Evolutionary conservation across 768 basidiomycete species (phyloP), one percentile per base, ranked within the genome.

Genomic region (Lepiota subincarnata): DNA sequence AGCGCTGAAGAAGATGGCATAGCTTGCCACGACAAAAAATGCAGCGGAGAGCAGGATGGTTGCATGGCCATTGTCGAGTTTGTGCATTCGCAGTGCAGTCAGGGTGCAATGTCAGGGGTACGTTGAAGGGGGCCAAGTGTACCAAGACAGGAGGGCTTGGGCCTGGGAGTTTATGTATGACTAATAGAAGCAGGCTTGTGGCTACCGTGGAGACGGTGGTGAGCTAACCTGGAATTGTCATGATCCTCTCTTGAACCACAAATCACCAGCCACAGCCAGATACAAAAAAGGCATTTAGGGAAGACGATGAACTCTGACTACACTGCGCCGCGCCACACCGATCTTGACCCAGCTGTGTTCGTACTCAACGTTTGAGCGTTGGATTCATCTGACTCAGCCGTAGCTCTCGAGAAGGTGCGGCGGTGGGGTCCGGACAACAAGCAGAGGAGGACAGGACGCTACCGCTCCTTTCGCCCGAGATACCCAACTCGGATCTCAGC

Each of bases 1-100:
- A 39, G 83, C 76, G 62, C 83, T 83, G 63, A 88, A 73, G 35
- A 90, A 71, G 40, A 85, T 68, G 20, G 83, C 83, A 68, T 88
- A 84, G 57, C 74, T 76, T 38, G 79, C 81, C 42, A 84, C 16
- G 14, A 73, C 54, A 62, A 88, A 80, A 67, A 88, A 85, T 11
- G 76, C 42, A 26, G 69, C 54, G 37, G 84, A 76, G 24, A 73
- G 59, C 31, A 63, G 59, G 50, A 87, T 60, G 59, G 83, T 66
- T 56, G 74, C 57, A 63, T 80, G 75, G 13, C 84, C 84, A 22
- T 60, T 58, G 55, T 73, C 43, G 46, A 54, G 7, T 10, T 31
- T 41, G 24, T 45, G 16, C 53, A 54, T 54, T 38, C 12, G 8
- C 4, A 31, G 60, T 65, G 24, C 24, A 5, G 24, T 5, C 24